phyloP scores from a whole-genome alignment of 2,329 filamentous ascomycete species.

The Aspergillus bombycis region DNA sequence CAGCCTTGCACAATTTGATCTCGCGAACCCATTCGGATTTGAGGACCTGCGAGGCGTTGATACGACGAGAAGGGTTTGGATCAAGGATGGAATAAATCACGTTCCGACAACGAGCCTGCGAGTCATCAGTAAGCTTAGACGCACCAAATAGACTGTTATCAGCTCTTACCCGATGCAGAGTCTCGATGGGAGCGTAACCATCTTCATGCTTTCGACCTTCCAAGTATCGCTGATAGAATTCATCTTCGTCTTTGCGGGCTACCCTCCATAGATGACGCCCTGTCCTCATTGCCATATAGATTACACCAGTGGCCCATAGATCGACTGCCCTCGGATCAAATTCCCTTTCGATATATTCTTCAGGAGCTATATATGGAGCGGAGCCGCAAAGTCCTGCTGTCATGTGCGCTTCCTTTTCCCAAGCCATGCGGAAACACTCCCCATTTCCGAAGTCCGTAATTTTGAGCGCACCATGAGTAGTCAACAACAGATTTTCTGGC shows the following conservation, averaged over 20 bases:
- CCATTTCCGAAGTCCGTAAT: constrained; percentile 99
- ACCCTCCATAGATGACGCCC: constrained; percentile 94
- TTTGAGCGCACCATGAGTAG: constrained; percentile 88
- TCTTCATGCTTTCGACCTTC: constrained; percentile 91
- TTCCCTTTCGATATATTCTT: constrained; percentile 93
- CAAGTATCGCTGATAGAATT: constrained; percentile 94
- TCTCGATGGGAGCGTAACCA: constrained; percentile 95
- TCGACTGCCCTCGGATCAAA: constrained; percentile 98
- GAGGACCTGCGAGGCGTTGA: constrained; percentile 93
- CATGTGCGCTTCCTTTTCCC: constrained; percentile 98
- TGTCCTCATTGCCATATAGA: constrained; percentile 99
- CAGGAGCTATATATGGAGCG: constrained; percentile 94
- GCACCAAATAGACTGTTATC: not conserved
- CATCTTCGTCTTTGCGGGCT: constrained; percentile 95
- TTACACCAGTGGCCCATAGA: constrained; percentile 97
- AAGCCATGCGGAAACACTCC: constrained; percentile 99
- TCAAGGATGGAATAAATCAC: constrained; percentile 99
- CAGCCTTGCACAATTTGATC: constrained; percentile 95
- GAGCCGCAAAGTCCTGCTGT: constrained; percentile 95
- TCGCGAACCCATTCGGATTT: constrained; percentile 99
- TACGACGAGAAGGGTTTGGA: constrained; percentile 86
- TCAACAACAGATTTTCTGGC: constrained; percentile 92
- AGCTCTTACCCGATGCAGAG: constrained; percentile 80
- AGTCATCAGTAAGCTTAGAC: constrained; percentile 20
- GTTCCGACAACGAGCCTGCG: constrained; percentile 90